phyloP scores from a whole-genome alignment of 768 basidiomycete genomes.

The Podaxis sp. region DNA sequence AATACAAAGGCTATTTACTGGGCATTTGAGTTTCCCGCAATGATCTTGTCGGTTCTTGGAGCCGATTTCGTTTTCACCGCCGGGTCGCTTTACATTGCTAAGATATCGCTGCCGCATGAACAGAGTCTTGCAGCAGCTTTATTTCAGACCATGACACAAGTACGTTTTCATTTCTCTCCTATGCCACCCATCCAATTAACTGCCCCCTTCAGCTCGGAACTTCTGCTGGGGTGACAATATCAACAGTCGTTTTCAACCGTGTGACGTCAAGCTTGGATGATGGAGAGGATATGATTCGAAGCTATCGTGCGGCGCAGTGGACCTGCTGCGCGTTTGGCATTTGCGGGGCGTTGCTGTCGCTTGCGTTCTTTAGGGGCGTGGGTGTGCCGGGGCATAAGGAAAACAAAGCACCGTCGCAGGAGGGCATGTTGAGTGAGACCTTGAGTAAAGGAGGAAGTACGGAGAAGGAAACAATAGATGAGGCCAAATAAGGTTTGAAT shows the following conservation, averaged over 20 bases:
- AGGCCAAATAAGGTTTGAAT: too few relatives aligned
- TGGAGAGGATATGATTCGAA: constrained; percentile 39
- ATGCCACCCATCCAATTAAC: not conserved
- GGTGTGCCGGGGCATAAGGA: constrained; percentile 26
- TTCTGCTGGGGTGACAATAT: constrained; percentile 67
- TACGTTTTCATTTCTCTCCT: constrained; percentile 23
- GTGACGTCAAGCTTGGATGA: constrained; percentile 31
- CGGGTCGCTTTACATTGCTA: constrained; percentile 75
- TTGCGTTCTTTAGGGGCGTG: constrained; percentile 29
- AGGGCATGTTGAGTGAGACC: too few relatives aligned
- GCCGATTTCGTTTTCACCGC: constrained; percentile 77
- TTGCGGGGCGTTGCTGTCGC: constrained; percentile 41
- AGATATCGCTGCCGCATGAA: constrained; percentile 63
- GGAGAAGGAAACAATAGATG: too few relatives aligned
- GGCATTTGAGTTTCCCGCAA: constrained; percentile 75
- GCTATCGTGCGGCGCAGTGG: constrained; percentile 70
- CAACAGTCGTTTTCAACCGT: constrained; percentile 69
- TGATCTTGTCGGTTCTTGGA: constrained; percentile 65
- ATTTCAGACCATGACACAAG: constrained; percentile 82
- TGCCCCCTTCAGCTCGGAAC: constrained; percentile 55
- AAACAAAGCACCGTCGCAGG: not conserved
- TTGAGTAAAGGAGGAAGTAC: not conserved
- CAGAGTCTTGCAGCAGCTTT: constrained; percentile 76
- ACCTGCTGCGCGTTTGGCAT: constrained; percentile 59
- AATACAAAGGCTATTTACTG: constrained; percentile 58